A percentile compares a stretch with the other conserved stretches of the same genome.
These are phyloP conservation scores for Jacaranda copaia DNA, from an alignment of 257 asterid species.

Conservation along the genomic window DNA sequence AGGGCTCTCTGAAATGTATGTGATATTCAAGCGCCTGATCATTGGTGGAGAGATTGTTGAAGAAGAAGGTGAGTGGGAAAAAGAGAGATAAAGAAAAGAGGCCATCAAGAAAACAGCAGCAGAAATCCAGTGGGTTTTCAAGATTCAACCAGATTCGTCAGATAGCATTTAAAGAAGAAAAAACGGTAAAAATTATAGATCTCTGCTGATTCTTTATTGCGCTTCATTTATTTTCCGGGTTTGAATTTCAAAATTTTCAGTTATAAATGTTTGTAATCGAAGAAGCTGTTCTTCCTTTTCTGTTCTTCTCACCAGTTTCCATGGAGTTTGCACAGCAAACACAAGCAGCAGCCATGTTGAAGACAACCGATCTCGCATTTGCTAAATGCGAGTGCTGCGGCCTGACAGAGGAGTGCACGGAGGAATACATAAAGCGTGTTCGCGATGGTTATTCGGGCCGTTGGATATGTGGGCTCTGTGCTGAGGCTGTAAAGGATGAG, in stretches of 20 bases:
- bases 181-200: neutral
- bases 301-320: neutral
- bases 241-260: slow-evolving; percentile 35
- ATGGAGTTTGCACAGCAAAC: slow-evolving; percentile 43
- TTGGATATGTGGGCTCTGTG: slow-evolving; percentile 93
- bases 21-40: slow-evolving; percentile 72
- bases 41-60: slow-evolving; percentile 87
- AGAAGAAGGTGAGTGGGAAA: slow-evolving; percentile 90
- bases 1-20: slow-evolving; percentile 74
- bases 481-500: slow-evolving; percentile 88
- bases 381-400: slow-evolving; percentile 86
- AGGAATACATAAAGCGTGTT: slow-evolving; percentile 62
- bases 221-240: neutral
- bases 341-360: slow-evolving; percentile 29
- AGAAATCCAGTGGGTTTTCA: slow-evolving; percentile 1
- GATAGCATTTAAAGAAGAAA: slow-evolving; percentile 13
- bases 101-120: neutral
- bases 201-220: neutral
- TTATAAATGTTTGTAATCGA: neutral
- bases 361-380: slow-evolving; percentile 49
- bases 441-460: slow-evolving; percentile 67
- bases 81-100: slow-evolving; percentile 55
- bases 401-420: slow-evolving; percentile 87
- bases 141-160: slow-evolving; percentile 17
- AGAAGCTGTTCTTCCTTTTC: neutral